phyloP scores from a whole-genome alignment of 1,284 basidiomycete genomes.

The Meira miltonrushii region DNA sequence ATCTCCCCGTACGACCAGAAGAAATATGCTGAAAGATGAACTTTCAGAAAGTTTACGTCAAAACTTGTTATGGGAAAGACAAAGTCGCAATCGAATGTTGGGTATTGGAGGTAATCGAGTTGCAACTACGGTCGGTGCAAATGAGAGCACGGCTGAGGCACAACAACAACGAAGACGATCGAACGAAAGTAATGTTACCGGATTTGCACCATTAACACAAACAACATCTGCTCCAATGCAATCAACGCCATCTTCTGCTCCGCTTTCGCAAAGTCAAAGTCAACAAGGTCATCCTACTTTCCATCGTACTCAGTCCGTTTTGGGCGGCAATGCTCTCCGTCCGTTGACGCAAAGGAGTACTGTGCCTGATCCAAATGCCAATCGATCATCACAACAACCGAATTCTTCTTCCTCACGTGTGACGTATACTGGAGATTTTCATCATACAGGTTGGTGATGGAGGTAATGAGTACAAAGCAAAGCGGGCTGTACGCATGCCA shows the following conservation, averaged over 20 bases:
- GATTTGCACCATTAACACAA: background rate
- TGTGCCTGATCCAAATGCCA: constrained; percentile 7
- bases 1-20: constrained; percentile 75
- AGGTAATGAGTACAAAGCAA: too few relatives aligned
- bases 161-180: background rate
- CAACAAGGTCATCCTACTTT: background rate
- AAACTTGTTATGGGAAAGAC: constrained; percentile 77
- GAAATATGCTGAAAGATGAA: constrained; percentile 76
- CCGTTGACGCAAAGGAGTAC: constrained; percentile 31
- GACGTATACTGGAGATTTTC: constrained; percentile 8
- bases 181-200: background rate
- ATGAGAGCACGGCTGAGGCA: constrained; percentile 6
- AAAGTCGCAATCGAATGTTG: constrained; percentile 45
- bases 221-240: constrained; percentile 10
- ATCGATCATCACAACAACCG: background rate
- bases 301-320: constrained; percentile 25
- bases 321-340: constrained; percentile 32
- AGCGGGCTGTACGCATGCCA: too few relatives aligned
- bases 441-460: constrained; percentile 8
- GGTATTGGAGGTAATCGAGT: constrained; percentile 33
- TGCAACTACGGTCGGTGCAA: background rate
- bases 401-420: background rate
- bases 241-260: background rate
- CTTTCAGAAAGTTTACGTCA: constrained; percentile 75
- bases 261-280: background rate